Evolutionary conservation across 768 basidiomycete genomes (phyloP), one percentile per base, ranked within the genome.

Genomic region (Floccularia luteovirens): DNA sequence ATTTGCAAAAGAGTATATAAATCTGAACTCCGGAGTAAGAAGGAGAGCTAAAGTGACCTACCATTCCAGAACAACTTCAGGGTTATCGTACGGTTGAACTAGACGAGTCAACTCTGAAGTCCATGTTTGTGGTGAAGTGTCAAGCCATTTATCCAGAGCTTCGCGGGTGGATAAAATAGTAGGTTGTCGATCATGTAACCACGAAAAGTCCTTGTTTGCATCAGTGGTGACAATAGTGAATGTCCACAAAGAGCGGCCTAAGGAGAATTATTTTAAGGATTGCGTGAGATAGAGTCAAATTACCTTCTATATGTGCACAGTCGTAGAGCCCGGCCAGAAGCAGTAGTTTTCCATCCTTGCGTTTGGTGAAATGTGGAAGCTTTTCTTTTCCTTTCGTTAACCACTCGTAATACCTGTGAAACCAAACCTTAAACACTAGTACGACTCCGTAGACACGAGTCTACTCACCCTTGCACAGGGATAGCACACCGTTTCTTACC

Each of bases 161-260:
- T 73, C 71, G 24, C 65, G 54, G 0, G 69, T 66, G 6, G 75
- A 70, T 4, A 98, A 73, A 35, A 97, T 80, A 31, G 91, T 88
- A 5, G 86, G 86, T 47, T 86, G 83, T 16, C 93, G 79, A 49
- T 93, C 87, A 54, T 96, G 94, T n/a, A 97, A 69, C 87, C 90
- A 97, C 4, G 63, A 62, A 33, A 91, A 67, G 4, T 79, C 74
- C 41, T 74, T 74, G 54, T 75, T 73, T 32, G 88, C 75, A 23
- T 73, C 57, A 1, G 90, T 91, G 1, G 94, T 99, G 34, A 98
- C 80, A 40, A 98, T 89, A 0, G 88, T 82, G 54, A 90, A 97
- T 0, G 90, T 85, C 70, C 80, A 88, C 1, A 88, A 61, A 0
- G 62, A 69, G 43, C 69, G 62, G 2, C 73, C 82, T 85, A 48